Percentiles rank a stretch among this genome's conserved stretches.
These are phyloP conservation scores for Geranomyces michiganensis DNA, from an alignment of 192 early-diverging fungal species.

Conservation along the genomic window DNA sequence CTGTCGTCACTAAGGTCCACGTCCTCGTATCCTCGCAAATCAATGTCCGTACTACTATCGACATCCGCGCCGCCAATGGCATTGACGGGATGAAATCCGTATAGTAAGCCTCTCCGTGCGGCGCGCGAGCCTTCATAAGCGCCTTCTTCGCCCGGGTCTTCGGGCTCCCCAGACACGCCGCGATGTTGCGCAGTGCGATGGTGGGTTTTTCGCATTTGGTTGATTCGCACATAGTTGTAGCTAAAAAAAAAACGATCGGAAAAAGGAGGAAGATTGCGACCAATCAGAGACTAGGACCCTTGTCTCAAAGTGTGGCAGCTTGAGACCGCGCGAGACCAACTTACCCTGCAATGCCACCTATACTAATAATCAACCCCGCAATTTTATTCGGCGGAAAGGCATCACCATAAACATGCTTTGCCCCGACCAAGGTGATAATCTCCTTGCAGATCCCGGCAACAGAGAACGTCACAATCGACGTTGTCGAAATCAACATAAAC, in stretches of 20 bases:
- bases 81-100: slow-evolving; percentile 33
- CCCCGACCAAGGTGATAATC: slow-evolving; percentile 77
- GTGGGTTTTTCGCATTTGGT: slow-evolving; percentile 17
- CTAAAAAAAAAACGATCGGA: slow-evolving; percentile 9
- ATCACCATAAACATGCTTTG: slow-evolving; percentile 80
- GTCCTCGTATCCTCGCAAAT: slow-evolving; percentile 13
- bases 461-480: slow-evolving; percentile 86
- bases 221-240: slow-evolving; percentile 52
- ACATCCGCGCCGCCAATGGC: slow-evolving; percentile 6
- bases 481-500: slow-evolving; percentile 79
- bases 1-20: not conserved
- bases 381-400: slow-evolving; percentile 73
- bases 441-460: slow-evolving; percentile 85
- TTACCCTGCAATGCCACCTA: slow-evolving; percentile 75
- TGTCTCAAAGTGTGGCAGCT: too few relatives aligned
- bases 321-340: too few relatives aligned
- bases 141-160: not conserved
- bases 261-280: too few relatives aligned
- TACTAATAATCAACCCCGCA: slow-evolving; percentile 73
- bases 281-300: too few relatives aligned
- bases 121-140: not conserved
- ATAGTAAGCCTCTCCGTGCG: slow-evolving; percentile 13
- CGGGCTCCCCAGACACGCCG: not conserved
- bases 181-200: not conserved
- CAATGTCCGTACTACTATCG: not conserved